These are phyloP conservation scores for Myriosclerotinia scirpicola DNA, from an alignment of 2,329 filamentous ascomycete genomes.

Conservation along the genomic window DNA sequence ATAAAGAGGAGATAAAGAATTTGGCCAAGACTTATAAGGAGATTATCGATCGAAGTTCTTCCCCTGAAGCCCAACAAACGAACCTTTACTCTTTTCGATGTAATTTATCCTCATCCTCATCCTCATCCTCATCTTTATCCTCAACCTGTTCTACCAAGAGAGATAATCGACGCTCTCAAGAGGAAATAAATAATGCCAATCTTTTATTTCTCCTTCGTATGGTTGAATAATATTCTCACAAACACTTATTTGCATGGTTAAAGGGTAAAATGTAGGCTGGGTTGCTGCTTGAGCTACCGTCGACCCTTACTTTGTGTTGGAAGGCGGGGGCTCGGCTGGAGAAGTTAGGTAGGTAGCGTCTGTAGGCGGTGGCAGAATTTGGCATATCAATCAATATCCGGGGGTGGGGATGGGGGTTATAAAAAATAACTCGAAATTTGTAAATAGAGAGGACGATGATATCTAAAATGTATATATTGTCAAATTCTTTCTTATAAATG, in stretches of 20 bases:
- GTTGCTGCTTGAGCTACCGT: not conserved
- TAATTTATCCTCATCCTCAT: not conserved
- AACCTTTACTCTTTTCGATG: not conserved
- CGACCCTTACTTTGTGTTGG: not conserved
- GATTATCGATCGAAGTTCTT: conserved; percentile 6
- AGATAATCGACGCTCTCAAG: not conserved
- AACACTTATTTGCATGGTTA: not conserved
- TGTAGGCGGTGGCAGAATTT: conserved; percentile 4
- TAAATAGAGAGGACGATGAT: not conserved
- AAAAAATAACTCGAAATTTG: no score
- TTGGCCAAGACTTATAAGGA: conserved; percentile 5
- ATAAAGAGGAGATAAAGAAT: conserved; percentile 3
- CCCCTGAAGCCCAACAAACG: not conserved
- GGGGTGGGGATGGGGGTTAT: no score
- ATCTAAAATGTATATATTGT: conserved; percentile 4
- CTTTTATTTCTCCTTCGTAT: conserved; percentile 9
- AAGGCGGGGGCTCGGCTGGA: no score
- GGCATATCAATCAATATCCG: not conserved
- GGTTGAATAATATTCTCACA: conserved; percentile 4
- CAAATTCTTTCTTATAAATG: not conserved
- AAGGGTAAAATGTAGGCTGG: not conserved
- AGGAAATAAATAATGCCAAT: conserved; percentile 8
- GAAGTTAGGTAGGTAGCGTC: not conserved
- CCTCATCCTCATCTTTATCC: not conserved
- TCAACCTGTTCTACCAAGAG: not conserved